Conservation (phyloP, 1,284 basidiomycete species). For the Apiotrichum brassicae region DNA sequence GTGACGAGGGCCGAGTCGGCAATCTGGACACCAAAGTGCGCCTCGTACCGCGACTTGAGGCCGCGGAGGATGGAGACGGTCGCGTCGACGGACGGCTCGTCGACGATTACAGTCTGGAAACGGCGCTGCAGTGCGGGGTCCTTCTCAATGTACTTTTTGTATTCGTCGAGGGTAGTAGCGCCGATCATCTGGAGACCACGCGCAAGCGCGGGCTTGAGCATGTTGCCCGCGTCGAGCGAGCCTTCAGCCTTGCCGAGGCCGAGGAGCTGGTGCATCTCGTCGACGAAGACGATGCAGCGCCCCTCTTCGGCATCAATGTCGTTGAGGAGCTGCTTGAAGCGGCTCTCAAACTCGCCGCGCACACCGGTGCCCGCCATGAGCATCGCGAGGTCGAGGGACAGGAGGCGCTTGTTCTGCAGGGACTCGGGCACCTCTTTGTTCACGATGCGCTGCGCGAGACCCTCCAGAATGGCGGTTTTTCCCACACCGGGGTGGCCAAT, state of each 20-base stretch:
- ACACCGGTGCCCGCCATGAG: constrained; percentile 83
- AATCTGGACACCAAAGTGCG: constrained; percentile 87
- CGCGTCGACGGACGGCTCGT: constrained; percentile 77
- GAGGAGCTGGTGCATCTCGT: constrained; percentile 62
- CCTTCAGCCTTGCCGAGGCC: constrained; percentile 88
- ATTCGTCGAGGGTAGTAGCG: constrained; percentile 84
- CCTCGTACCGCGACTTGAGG: constrained; percentile 72
- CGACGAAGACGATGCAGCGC: constrained; percentile 72
- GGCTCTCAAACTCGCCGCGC: constrained; percentile 84
- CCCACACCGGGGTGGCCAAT: constrained; percentile 66
- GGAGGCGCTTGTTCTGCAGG: constrained; percentile 70
- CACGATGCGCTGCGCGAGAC: constrained; percentile 74
- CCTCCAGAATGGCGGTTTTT: constrained; percentile 89
- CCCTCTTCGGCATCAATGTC: constrained; percentile 78
- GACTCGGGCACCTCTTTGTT: constrained; percentile 88
- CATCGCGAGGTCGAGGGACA: constrained; percentile 71
- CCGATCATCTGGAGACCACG: constrained; percentile 79
- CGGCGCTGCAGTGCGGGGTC: constrained; percentile 84
- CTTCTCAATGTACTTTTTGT: constrained; percentile 83
- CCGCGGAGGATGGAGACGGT: constrained; percentile 86
- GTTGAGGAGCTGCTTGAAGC: constrained; percentile 75
- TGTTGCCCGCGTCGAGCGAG: constrained; percentile 79
- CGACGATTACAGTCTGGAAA: constrained; percentile 80
- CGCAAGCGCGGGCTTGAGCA: constrained; percentile 58
- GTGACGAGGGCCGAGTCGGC: constrained; percentile 80